Evolutionary conservation across 2,329 filamentous ascomycete genomes (phyloP).

Genomic region (Botryotinia narcissicola): DNA sequence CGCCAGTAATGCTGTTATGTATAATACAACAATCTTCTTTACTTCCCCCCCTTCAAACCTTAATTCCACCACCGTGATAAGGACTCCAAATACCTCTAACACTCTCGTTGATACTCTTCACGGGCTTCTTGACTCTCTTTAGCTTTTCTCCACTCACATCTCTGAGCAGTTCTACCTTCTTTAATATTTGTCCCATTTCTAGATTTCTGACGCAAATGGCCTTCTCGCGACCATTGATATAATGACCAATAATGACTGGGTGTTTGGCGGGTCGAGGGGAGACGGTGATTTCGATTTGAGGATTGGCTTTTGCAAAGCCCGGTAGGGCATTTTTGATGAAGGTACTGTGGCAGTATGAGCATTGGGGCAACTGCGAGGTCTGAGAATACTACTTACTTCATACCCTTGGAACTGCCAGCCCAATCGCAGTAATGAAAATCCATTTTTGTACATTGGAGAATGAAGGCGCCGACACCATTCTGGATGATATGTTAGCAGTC

Average conservation of each 20-base stretch:
- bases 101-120: constrained; percentile 62
- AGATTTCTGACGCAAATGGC: constrained; percentile 87
- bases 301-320: constrained; percentile 76
- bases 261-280: constrained; percentile 88
- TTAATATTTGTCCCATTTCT: constrained; percentile 72
- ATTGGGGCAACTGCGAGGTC: not conserved
- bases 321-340: constrained; percentile 79
- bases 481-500: constrained; percentile 42
- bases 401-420: constrained; percentile 87
- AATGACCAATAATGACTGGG: constrained; percentile 83
- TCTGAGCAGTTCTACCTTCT: constrained; percentile 73
- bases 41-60: constrained; percentile 28
- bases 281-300: constrained; percentile 86
- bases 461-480: constrained; percentile 97
- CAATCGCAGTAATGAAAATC: constrained; percentile 98
- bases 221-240: constrained; percentile 86
- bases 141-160: constrained; percentile 75
- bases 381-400: constrained; percentile 67
- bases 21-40: constrained; percentile 24
- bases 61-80: constrained; percentile 55
- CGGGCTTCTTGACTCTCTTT: constrained; percentile 60
- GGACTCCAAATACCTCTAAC: constrained; percentile 71
- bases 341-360: constrained; percentile 49
- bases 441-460: constrained; percentile 93
- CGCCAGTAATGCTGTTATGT: constrained; percentile 30